Base-by-base conservation (phyloP, 1,284 basidiomycete species). In the Melampsora medusae region DNA sequence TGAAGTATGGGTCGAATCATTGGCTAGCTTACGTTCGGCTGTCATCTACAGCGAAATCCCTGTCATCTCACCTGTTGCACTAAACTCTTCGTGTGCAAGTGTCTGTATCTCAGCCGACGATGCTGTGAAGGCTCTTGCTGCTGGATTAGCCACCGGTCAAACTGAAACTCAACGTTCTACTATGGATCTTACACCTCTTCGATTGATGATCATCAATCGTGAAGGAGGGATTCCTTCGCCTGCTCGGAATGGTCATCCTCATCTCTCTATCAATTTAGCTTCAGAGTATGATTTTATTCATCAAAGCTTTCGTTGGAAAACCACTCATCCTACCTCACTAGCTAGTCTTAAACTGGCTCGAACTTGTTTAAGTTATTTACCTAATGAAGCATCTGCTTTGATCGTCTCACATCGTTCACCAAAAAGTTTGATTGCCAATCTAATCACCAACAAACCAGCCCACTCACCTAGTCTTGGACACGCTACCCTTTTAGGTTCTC, bases 201-300 rank as follows among this genome's bases (percentile, higher is more conserved):
- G 97, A 28, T 88, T 99, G 78, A 95, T 99, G 90, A 91, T 99
- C 82, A 98, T 99, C 84, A 97, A 95, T 83, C 89, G 91, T 25
- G 93, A 97, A 84, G 97, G 97, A 25, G 97, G 97, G 42, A 91
- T 99, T 2, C 97, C 97, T 14, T 98, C 95, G 0, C 99, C 98
- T 82, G 97, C 97, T 49, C 92, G 97, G 28, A 89, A 88, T 19
- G 97, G 97, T 61, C 88, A 92, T 80, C 97, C 97, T 19, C 97
- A 99, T 85, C 89, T 99, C 49, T 89, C 96, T 78, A 91, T 99
- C 86, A 99, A 99, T 83, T 87, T 99, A 46, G 87, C 89, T 0
- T 92, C 92, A 19, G 97, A 99, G 83, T 91, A 89, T 82, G 84
- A 89, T 56, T 91, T 92, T 84, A 97, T 99, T 80, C 87, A 89